A percentile compares a stretch with the other conserved stretches of the same genome.
Evolutionary conservation across 345 rosid species (phyloP).

Genomic region (Arabis hirsuta): DNA sequence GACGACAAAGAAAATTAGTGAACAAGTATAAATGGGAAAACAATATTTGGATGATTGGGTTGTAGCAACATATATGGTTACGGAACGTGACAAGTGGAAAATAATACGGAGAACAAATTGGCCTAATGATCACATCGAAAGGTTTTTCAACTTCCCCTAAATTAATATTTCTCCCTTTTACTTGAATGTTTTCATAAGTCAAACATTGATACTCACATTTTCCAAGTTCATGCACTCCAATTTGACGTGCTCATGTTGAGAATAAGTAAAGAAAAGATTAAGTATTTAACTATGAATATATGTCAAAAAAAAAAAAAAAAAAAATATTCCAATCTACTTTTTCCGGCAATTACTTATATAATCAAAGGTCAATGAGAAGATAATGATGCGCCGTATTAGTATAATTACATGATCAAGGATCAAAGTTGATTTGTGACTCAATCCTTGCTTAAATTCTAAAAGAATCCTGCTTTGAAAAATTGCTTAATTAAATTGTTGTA

Average conservation of each 20-base stretch:
- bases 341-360: background rate
- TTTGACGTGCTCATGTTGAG: conserved; percentile 14
- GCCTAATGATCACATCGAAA: conserved; percentile 39
- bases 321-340: background rate
- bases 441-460: conserved; percentile 19
- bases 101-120: conserved; percentile 22
- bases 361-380: conserved; percentile 22
- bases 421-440: conserved; percentile 31
- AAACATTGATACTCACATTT: conserved; percentile 32
- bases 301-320: too few relatives aligned
- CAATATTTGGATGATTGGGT: conserved; percentile 19
- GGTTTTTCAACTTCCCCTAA: conserved; percentile 10
- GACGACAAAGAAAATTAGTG: too few relatives aligned
- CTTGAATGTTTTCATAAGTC: conserved; percentile 26
- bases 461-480: background rate
- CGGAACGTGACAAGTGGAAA: conserved; percentile 40
- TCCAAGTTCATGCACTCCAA: conserved; percentile 41
- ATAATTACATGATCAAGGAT: conserved; percentile 29
- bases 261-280: background rate
- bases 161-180: conserved; percentile 20
- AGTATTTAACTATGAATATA: too few relatives aligned
- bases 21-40: conserved; percentile 3
- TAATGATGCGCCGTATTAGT: conserved; percentile 30
- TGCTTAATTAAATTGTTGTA: background rate
- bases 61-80: conserved; percentile 20